Base-by-base conservation (phyloP, 345 rosid species). In the Arabidopsis arenosa region DNA sequence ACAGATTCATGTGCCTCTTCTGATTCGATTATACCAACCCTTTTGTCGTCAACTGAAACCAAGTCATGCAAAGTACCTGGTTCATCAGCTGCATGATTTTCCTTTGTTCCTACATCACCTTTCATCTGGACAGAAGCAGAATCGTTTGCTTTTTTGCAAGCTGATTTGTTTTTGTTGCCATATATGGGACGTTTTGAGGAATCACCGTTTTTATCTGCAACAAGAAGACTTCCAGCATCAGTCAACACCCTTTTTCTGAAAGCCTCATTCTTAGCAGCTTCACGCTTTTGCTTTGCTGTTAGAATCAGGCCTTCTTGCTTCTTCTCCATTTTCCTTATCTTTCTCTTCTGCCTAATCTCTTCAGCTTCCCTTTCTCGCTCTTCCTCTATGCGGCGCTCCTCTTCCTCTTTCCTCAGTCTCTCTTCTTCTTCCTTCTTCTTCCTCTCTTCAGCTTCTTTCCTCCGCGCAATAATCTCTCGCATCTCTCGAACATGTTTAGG, bases 401-500 rank as follows among this genome's bases (percentile, higher is more conserved):
- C 97, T 79, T 92, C 96, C 82, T 94, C 97, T 81, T 83, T 94
- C 80, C 86, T 89, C 63, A 83, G 33, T 83, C 71, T 94, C 75
- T 94, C 98, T 80, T 89, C 96, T 72, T 89, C 91, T 83, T 92
- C 98, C 81, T 81, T 86, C 62, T 84, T 89, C 81, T 83, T 86
- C 80, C 84, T 88, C 75, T 89, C 96, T 72, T 86, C 93, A 1
- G 86, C 77, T 82, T 90, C 98, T 74, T 90, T 80, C 71, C 93
- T 80, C 78, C 89, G 86, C 18, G 88, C 90, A 73, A 94, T 81
- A 26, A 85, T 86, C 83, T 94, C 98, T 82, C 92, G 97, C 95
- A 84, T 94, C 88, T 92, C 97, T 80, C 96, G 89, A 33, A 92
- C 96, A 82, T 86, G 95, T 83, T 89, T 94, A 9, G 97, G 88